Percentiles rank a stretch among this genome's conserved stretches.
Evolutionary conservation across 345 rosid genomes (phyloP).

Genomic region (Raphanus sativus): DNA sequence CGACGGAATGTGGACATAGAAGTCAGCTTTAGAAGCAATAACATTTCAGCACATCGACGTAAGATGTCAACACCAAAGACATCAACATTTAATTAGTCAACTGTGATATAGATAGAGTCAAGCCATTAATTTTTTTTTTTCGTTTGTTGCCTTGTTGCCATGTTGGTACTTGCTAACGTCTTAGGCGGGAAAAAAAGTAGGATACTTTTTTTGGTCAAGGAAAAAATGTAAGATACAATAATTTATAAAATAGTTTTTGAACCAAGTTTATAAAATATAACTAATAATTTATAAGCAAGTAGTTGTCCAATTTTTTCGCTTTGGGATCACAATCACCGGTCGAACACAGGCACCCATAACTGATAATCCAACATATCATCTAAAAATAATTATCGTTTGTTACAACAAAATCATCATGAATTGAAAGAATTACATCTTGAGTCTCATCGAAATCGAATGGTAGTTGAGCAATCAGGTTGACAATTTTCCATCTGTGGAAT

Average conservation of each 20-base stretch:
- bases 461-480: conserved; percentile 16
- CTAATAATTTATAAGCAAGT: neutral
- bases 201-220: neutral
- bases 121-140: neutral
- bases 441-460: neutral
- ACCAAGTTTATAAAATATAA: neutral
- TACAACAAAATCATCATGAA: neutral
- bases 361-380: neutral
- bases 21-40: conserved; percentile 22
- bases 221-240: neutral
- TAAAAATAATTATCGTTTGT: neutral
- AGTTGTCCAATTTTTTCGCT: neutral
- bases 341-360: neutral
- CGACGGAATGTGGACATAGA: neutral
- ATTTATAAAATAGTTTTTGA: too few species aligned
- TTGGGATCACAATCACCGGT: neutral
- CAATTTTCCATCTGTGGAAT: neutral
- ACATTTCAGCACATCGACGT: neutral
- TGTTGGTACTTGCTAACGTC: neutral
- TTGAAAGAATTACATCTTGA: neutral
- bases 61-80: neutral
- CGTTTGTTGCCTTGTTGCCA: neutral
- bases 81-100: neutral
- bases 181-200: neutral
- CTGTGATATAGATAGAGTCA: neutral